Evolutionary conservation across 1,284 basidiomycete genomes (phyloP), one percentile per base, ranked within the genome.

Genomic region (Irpex sp.): DNA sequence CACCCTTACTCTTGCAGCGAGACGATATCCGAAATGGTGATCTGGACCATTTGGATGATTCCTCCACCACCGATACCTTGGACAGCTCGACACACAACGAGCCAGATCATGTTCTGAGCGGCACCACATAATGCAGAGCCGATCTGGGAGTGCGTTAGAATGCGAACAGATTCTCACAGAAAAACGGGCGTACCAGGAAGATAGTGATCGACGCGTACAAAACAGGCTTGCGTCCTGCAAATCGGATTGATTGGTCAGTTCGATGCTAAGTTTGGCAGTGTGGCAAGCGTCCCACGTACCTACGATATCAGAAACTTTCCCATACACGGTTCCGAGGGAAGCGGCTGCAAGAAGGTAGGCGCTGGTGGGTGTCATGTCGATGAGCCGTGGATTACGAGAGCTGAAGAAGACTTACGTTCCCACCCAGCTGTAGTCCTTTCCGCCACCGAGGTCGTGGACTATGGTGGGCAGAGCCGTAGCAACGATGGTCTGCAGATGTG

Each of bases 41-140:
- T 94, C 59, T 92, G 76, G 3, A 81, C 78, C 39, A 87, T 75
- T 60, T 83, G 84, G 6, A 92, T 79, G 64, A 92, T 88, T 1
- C 89, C 91, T 8, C 92, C 91, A 3, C 92, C 92, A 33, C 93
- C 93, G 33, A 94, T 84, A 9, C 93, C 93, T 72, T 95, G 93
- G 0, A 95, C 78, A 1, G 90, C 93, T 67, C 93, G 83, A 56
- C 83, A 85, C 1, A 90, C 79, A 51, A 92, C 86, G 13, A 95
- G 77, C 92, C 79, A 88, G 2, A 78, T 82, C 83, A 93, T 90
- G 63, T 68, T 87, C 71, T 95, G 88, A 0, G 93, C 92, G 1
- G 91, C 89, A 11, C 92, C 93, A 68, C 91, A 94, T 63, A 95
- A 74, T 0, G 90, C 92, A 1, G 90, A 93, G 5, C 92, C 93